Evolutionary conservation across 208 protist genomes (phyloP).

Genomic region (Vickermania spadyakhi): DNA sequence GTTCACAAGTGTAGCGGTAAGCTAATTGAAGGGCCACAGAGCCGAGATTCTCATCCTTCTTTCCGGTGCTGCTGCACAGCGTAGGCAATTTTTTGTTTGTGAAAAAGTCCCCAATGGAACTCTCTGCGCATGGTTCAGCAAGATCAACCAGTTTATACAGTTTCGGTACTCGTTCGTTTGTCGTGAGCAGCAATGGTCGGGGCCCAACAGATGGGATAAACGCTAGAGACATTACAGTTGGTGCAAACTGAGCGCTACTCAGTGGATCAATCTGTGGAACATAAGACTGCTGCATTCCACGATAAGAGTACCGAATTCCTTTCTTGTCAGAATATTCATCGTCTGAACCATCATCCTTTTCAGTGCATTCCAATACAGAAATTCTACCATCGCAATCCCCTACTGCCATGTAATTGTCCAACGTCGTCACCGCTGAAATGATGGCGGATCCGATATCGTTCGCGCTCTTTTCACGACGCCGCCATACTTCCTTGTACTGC

Average conservation of each 20-base stretch:
- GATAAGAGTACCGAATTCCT: neutral
- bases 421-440: conserved; percentile 27
- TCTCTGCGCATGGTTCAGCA: conserved; percentile 50
- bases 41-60: conserved; percentile 28
- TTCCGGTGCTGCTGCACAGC: no score
- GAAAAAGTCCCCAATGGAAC: neutral
- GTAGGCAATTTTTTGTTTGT: no score
- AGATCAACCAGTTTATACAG: conserved; percentile 75
- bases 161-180: conserved; percentile 84
- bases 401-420: conserved; percentile 59
- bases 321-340: neutral
- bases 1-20: conserved; percentile 57
- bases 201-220: conserved; percentile 60
- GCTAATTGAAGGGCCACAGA: conserved; percentile 55
- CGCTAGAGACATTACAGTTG: conserved; percentile 55
- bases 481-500: no score
- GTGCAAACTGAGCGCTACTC: conserved; percentile 75
- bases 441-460: neutral
- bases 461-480: no score
- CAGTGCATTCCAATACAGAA: conserved; percentile 47
- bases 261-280: conserved; percentile 78
- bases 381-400: conserved; percentile 71
- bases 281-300: conserved; percentile 48
- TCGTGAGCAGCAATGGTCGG: conserved; percentile 55
- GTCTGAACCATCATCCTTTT: conserved; percentile 9